Percentiles rank a stretch among this genome's conserved stretches.
Conservation (phyloP, 331 rosid genomes). For the Saraca asoca region DNA sequence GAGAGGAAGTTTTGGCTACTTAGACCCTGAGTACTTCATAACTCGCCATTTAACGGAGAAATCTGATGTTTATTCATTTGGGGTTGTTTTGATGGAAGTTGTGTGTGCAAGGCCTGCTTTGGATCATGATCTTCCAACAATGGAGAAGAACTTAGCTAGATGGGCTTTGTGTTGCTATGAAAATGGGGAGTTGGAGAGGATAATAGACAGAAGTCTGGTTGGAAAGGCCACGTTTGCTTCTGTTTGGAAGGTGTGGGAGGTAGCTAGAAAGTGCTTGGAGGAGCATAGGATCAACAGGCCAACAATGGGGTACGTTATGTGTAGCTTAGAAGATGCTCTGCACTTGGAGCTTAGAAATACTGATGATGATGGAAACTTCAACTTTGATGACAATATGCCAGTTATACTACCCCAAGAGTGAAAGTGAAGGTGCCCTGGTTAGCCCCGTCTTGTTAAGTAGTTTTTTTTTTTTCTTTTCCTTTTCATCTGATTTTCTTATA, state of each 20-base stretch:
- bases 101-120: conserved; percentile 53
- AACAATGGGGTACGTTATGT: conserved; percentile 55
- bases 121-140: conserved; percentile 51
- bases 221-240: conserved; percentile 49
- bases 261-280: conserved; percentile 55
- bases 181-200: conserved; percentile 41
- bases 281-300: conserved; percentile 57
- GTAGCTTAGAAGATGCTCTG: conserved; percentile 49
- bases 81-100: conserved; percentile 56
- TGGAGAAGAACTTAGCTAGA: conserved; percentile 56
- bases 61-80: conserved; percentile 58
- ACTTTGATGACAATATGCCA: too few relatives aligned
- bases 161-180: conserved; percentile 60
- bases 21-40: conserved; percentile 56
- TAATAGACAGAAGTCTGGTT: conserved; percentile 41
- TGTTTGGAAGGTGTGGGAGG: conserved; percentile 46
- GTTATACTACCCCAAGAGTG: too few relatives aligned
- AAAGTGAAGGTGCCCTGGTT: too few relatives aligned
- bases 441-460: too few relatives aligned
- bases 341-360: too few relatives aligned
- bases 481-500: too few relatives aligned
- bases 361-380: too few relatives aligned
- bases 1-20: conserved; percentile 61
- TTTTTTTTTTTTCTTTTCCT: too few relatives aligned
- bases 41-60: conserved; percentile 57